Conservation (phyloP, 305 asterid species). For the Withania somnifera region DNA sequence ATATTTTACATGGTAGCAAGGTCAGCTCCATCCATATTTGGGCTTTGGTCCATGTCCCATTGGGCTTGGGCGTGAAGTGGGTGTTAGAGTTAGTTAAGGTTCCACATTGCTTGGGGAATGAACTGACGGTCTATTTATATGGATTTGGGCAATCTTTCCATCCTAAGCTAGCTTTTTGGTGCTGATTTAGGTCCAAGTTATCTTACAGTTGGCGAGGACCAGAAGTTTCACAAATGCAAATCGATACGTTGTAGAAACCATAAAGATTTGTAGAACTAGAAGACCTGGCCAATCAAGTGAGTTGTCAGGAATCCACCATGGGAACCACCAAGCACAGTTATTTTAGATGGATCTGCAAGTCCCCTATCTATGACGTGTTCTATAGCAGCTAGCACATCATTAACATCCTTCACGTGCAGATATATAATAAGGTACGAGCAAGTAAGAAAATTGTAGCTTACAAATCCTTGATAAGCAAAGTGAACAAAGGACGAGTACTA, state of each 20-base stretch:
- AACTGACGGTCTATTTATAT: too few species aligned
- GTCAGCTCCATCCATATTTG: too few species aligned
- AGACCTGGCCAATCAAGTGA: conserved; percentile 94
- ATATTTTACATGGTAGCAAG: too few species aligned
- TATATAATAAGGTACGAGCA: not conserved
- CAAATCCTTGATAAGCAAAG: not conserved
- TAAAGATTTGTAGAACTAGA: not conserved
- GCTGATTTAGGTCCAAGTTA: too few species aligned
- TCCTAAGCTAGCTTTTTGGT: too few species aligned
- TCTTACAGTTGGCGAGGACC: not conserved
- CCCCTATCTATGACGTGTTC: conserved; percentile 52
- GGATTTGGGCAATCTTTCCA: too few species aligned
- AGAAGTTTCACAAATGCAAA: not conserved
- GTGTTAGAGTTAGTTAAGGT: too few species aligned
- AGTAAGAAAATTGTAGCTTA: not conserved
- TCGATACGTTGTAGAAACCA: not conserved
- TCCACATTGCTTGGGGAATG: too few species aligned
- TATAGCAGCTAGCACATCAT: conserved; percentile 72
- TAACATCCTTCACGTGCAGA: conserved; percentile 51
- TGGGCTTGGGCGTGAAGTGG: too few species aligned
- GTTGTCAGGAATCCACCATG: conserved; percentile 97
- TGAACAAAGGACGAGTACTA: not conserved
- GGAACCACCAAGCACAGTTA: conserved; percentile 85
- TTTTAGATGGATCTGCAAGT: conserved; percentile 82
- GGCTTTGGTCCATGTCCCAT: too few species aligned